A percentile compares a stretch with the other conserved stretches of the same genome.
Evolutionary conservation across 2,329 filamentous ascomycete species (phyloP).

Genomic region (Ascochyta rabiei): DNA sequence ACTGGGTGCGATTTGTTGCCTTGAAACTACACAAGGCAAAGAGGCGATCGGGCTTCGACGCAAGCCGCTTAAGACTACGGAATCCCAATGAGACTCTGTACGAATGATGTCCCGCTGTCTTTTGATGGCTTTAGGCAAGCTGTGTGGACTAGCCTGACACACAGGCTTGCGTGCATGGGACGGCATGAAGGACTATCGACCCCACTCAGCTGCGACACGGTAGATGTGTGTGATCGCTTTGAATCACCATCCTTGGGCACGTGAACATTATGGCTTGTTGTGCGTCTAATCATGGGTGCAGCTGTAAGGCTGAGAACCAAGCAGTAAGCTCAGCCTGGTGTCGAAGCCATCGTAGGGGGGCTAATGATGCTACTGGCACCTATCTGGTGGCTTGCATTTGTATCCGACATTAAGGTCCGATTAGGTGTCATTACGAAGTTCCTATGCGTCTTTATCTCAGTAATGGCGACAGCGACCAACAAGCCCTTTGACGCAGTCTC

Average conservation of each 20-base stretch:
- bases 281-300: not conserved
- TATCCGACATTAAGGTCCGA: constrained; percentile 1
- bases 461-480: constrained; percentile 22
- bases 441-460: constrained; percentile 20
- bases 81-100: not conserved
- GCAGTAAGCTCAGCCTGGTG: not conserved
- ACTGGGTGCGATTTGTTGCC: not conserved
- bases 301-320: not conserved
- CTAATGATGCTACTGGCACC: constrained; percentile 30
- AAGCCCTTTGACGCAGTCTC: constrained; percentile 31
- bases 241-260: not conserved
- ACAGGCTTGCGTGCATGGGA: not conserved
- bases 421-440: constrained; percentile 34
- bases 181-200: not conserved
- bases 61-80: not conserved
- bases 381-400: constrained; percentile 30
- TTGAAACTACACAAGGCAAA: not conserved
- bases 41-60: not conserved
- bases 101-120: not conserved
- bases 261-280: not conserved
- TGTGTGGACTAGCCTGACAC: not conserved
- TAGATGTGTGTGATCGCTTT: not conserved
- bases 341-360: constrained; percentile 10
- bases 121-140: not conserved
- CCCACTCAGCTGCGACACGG: not conserved